phyloP scores from a whole-genome alignment of 208 protist genomes.

The Crithidia sp. region DNA sequence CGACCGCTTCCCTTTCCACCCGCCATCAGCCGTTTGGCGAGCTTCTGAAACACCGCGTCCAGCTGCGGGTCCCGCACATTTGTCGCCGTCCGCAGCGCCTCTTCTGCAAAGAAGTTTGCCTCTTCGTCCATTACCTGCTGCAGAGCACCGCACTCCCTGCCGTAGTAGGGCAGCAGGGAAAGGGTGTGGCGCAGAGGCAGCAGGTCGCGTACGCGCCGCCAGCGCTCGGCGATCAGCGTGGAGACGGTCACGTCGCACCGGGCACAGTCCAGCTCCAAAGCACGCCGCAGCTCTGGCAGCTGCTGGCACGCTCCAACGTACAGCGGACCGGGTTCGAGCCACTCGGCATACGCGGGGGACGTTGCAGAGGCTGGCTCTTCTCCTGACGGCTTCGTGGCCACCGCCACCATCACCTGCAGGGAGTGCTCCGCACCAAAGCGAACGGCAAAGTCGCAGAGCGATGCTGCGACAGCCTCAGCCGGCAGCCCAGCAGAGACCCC shows the following conservation, averaged over 20 bases:
- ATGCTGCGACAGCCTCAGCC: constrained; percentile 61
- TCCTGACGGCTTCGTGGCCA: constrained; percentile 27
- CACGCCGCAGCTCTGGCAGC: constrained; percentile 37
- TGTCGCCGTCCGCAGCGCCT: constrained; percentile 13
- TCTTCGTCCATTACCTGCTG: constrained; percentile 87
- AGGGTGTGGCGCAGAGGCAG: constrained; percentile 54
- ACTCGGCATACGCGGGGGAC: constrained; percentile 43
- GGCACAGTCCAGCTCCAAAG: constrained; percentile 61
- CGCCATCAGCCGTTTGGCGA: constrained; percentile 17
- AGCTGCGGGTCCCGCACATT: constrained; percentile 18
- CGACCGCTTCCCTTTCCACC: constrained; percentile 6
- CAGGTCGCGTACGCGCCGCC: constrained; percentile 54
- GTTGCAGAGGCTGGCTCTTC: not conserved
- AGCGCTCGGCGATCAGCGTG: constrained; percentile 64
- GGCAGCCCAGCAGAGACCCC: constrained; percentile 41
- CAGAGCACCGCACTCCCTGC: constrained; percentile 65
- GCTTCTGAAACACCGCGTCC: constrained; percentile 11
- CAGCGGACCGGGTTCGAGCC: constrained; percentile 70
- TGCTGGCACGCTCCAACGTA: constrained; percentile 65
- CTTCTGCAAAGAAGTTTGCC: constrained; percentile 59
- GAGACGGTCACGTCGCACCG: constrained; percentile 55
- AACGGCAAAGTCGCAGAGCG: constrained; percentile 80
- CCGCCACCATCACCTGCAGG: constrained; percentile 78
- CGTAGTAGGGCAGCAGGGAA: constrained; percentile 55
- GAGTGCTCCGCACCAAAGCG: constrained; percentile 76